Conservation (phyloP, 208 protist species). For the Wallacemonas sp. region DNA sequence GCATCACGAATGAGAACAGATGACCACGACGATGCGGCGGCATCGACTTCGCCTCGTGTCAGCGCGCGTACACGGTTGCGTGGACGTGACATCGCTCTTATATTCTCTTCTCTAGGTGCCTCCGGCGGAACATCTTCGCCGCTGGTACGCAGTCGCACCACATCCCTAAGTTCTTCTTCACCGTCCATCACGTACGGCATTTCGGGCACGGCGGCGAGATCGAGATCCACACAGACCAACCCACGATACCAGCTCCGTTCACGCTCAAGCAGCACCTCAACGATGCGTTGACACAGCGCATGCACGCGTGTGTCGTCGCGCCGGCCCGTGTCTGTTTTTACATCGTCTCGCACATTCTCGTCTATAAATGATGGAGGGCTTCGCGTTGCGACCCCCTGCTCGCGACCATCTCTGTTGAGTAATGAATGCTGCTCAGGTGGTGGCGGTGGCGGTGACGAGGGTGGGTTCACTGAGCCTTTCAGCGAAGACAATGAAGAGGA, state of each 20-base stretch:
- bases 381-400: no score
- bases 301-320: no score
- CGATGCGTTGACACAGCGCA: constrained; percentile 3
- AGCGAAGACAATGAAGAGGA: constrained; percentile 1
- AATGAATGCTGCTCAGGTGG: background rate
- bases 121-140: no score
- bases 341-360: no score
- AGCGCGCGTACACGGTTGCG: background rate
- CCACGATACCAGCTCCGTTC: background rate
- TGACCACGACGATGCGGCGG: background rate
- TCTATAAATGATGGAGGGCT: no score
- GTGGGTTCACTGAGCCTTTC: background rate
- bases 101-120: no score
- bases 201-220: background rate
- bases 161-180: background rate
- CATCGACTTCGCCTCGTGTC: background rate
- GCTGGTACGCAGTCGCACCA: background rate
- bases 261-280: background rate
- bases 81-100: no score
- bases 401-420: background rate
- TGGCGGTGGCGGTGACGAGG: background rate
- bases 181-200: constrained; percentile 8
- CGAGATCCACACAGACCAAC: background rate
- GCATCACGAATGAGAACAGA: constrained; percentile 4
- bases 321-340: no score